phyloP scores from a whole-genome alignment of 2,329 filamentous ascomycete genomes.

The Ophiostoma piceae region DNA sequence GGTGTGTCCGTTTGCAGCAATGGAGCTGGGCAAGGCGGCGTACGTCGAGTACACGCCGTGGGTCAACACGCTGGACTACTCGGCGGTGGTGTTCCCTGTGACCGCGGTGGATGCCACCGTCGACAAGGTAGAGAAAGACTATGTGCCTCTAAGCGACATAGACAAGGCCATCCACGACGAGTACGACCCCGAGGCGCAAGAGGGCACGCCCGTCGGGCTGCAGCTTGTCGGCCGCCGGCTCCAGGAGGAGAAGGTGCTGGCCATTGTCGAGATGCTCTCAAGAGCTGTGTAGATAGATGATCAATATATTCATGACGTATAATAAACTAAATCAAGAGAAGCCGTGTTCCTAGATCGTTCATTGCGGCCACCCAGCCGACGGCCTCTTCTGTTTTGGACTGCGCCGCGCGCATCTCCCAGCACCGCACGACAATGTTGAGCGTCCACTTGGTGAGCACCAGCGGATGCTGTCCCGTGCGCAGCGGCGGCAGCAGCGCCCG shows the following conservation, averaged over 20 bases:
- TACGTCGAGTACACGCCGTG: conserved; percentile 50
- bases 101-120: conserved; percentile 17
- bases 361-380: conserved; percentile 22
- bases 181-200: neutral
- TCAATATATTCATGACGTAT: neutral
- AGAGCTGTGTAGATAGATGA: neutral
- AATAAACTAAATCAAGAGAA: conserved; percentile 16
- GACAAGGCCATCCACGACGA: neutral
- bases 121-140: conserved; percentile 13
- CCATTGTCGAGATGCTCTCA: neutral
- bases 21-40: conserved; percentile 15
- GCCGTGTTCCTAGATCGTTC: conserved; percentile 20
- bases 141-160: neutral
- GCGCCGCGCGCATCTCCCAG: conserved; percentile 18
- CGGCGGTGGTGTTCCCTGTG: conserved; percentile 56
- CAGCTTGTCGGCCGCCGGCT: neutral
- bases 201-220: neutral
- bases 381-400: conserved; percentile 16
- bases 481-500: conserved; percentile 19
- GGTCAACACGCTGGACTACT: conserved; percentile 67
- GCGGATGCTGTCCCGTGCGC: conserved; percentile 18
- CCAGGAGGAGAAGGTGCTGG: neutral
- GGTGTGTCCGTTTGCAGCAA: conserved; percentile 8
- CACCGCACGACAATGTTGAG: conserved; percentile 22
- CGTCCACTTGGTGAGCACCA: conserved; percentile 22